Percentiles rank a stretch among this genome's conserved stretches.
phyloP scores from a whole-genome alignment of 2,329 filamentous ascomycete genomes.

The Trichophaea hybrida region DNA sequence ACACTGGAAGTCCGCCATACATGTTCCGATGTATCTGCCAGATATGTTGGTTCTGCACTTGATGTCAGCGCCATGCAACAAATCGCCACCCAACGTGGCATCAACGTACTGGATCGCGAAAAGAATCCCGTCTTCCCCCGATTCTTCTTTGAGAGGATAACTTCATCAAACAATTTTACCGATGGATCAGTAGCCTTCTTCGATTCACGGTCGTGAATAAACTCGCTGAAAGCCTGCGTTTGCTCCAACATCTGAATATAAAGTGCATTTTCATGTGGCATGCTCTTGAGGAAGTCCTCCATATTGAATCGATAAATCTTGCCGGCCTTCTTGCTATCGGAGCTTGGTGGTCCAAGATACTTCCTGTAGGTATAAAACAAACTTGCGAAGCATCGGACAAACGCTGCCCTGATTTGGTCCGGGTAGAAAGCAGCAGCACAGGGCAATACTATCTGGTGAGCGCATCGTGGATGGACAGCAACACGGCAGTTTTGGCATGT shows the following conservation, averaged over 20 bases:
- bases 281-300: conserved; percentile 49
- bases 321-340: conserved; percentile 48
- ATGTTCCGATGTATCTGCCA: conserved; percentile 61
- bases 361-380: conserved; percentile 55
- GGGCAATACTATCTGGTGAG: conserved; percentile 46
- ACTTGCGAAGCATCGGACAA: conserved; percentile 54
- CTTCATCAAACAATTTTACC: conserved; percentile 68
- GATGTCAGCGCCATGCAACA: conserved; percentile 34
- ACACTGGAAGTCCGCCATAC: conserved; percentile 55
- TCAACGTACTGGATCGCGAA: conserved; percentile 38
- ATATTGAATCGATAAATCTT: conserved; percentile 51
- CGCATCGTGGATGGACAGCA: conserved; percentile 45
- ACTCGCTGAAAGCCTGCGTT: conserved; percentile 65
- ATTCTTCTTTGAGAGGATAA: conserved; percentile 63
- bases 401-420: conserved; percentile 52
- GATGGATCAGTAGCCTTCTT: conserved; percentile 46
- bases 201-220: conserved; percentile 67
- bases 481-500: conserved; percentile 46
- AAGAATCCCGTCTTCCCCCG: conserved; percentile 52
- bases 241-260: conserved; percentile 50
- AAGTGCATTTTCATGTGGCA: conserved; percentile 49
- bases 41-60: conserved; percentile 39
- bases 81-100: conserved; percentile 27
- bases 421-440: conserved; percentile 53
- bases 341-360: conserved; percentile 44